Percentiles rank a stretch among this genome's conserved stretches.
Evolutionary conservation across 495 filamentous ascomycete species (phyloP).

Genomic region (Penicillium turbatum): DNA sequence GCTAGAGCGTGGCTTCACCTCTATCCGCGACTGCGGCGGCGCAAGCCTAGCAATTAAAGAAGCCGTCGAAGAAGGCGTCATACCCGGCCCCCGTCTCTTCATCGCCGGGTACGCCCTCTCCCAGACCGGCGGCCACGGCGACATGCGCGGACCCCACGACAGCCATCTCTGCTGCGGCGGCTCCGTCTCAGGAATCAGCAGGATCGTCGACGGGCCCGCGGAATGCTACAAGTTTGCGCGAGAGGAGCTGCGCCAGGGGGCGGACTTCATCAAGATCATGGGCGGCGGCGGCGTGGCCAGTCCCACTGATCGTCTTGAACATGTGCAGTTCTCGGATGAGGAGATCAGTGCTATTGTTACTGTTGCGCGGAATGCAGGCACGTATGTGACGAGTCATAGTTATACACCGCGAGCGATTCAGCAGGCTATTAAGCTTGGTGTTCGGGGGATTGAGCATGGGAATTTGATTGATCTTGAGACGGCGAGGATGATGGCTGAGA

Average conservation of each 20-base stretch:
- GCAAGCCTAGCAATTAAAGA: slow-evolving; percentile 46
- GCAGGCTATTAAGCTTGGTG: slow-evolving; percentile 50
- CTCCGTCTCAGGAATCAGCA: slow-evolving; percentile 23
- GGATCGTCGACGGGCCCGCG: slow-evolving; percentile 46
- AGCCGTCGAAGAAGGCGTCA: slow-evolving; percentile 43
- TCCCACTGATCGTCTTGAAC: slow-evolving; percentile 46
- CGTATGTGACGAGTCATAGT: slow-evolving; percentile 53
- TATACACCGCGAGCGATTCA: slow-evolving; percentile 49
- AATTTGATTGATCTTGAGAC: slow-evolving; percentile 50
- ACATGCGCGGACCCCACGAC: slow-evolving; percentile 34
- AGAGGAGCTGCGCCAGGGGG: slow-evolving; percentile 48
- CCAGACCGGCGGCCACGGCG: slow-evolving; percentile 54
- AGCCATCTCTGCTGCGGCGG: slow-evolving; percentile 40
- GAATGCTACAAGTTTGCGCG: slow-evolving; percentile 45
- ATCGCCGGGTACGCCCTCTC: slow-evolving; percentile 39
- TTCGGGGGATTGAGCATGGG: slow-evolving; percentile 53
- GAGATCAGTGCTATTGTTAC: slow-evolving; percentile 49
- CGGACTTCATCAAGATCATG: slow-evolving; percentile 59
- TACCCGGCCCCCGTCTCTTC: slow-evolving; percentile 46
- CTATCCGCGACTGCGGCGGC: slow-evolving; percentile 50
- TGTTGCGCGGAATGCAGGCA: slow-evolving; percentile 41
- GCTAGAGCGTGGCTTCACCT: slow-evolving; percentile 51
- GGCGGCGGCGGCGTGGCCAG: slow-evolving; percentile 49
- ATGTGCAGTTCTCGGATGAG: slow-evolving; percentile 49
- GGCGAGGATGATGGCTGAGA: slow-evolving; percentile 43